Evolutionary conservation across 202 grass and related monocot species (phyloP).

Genomic region (Miscanthus sacchariflorus): DNA sequence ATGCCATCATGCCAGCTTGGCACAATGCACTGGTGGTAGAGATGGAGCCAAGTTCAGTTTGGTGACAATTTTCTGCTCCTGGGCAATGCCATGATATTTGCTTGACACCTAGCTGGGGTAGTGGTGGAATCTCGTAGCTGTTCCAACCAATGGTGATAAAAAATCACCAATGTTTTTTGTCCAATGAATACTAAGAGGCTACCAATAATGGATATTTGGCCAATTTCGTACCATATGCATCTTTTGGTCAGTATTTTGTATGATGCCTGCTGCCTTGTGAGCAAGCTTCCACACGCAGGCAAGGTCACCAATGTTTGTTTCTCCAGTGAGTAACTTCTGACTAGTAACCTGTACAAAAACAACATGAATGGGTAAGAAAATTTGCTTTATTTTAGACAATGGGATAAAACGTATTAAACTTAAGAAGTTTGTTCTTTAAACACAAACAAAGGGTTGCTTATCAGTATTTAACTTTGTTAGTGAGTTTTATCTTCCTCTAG

Average conservation of each 20-base stretch:
- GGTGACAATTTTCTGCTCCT: conserved; percentile 32
- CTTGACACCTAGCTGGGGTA: conserved; percentile 45
- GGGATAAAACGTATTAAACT: background rate
- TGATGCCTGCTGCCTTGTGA: background rate
- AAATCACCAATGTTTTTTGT: background rate
- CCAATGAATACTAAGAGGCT: background rate
- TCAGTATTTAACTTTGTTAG: background rate
- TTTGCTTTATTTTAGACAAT: background rate
- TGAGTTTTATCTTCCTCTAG: background rate
- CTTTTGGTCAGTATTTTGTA: conserved; percentile 33
- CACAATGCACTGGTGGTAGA: conserved; percentile 33
- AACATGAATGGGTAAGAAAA: background rate
- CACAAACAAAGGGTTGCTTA: background rate
- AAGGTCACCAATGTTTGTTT: background rate
- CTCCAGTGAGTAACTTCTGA: background rate
- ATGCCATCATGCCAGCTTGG: conserved; percentile 49
- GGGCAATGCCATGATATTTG: conserved; percentile 32
- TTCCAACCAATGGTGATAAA: conserved; percentile 33
- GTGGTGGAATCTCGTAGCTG: conserved; percentile 50
- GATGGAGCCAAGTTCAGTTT: conserved; percentile 47
- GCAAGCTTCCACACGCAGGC: background rate
- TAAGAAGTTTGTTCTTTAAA: background rate
- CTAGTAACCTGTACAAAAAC: conserved; percentile 4
- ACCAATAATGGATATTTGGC: conserved; percentile 10
- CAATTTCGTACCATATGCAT: background rate